Evolutionary conservation across 495 filamentous ascomycete species (phyloP), one percentile per base, ranked within the genome.

Genomic region (Talaromyces ruber): DNA sequence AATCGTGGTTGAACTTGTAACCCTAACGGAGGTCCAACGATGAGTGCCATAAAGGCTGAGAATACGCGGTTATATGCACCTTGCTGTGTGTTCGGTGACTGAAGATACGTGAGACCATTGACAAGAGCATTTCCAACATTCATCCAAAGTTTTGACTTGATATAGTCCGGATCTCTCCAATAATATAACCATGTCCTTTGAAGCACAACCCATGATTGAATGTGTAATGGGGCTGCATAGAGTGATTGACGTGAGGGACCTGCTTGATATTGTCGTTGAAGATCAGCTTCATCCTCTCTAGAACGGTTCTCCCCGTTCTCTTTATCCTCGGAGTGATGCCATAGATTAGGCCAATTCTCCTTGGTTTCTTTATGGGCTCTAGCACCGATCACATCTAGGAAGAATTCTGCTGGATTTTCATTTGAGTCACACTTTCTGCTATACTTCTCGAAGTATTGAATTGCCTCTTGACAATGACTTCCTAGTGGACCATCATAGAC

Each of bases 1-100:
- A 89, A 93, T 57, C 86, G 82, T 0, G 90, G 89, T 72, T 91
- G 86, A 50, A 90, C 80, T 64, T 95, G 92, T 65, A 92, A 85
- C 8, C 88, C 84, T 54, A 93, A 78, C 69, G 90, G 87, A 67
- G 86, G 86, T 69, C 93, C 90, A 65, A 97, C 84, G 25, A 86
- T 92, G 66, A 92, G 78, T 30, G 96, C 75, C 80, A 93, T 86
- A 80, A 97, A 96, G 69, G 96, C 86, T 73, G 86, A 81, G 74
- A 95, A 96, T 78, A 95, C 88, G 70, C 93, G 90, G 71, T 95
- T 96, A 66, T 94, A 91, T 14, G 96, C 84, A 63, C 91, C 93
- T 71, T 95, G 90, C n/a, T 85, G 74, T 22, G 82, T 83, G 75
- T 88, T 90, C 62, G 84, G 71, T 0, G 89, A 82, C 21, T 87